Evolutionary conservation across 2,329 filamentous ascomycete genomes (phyloP).

Genomic region (Colletotrichum scovillei): DNA sequence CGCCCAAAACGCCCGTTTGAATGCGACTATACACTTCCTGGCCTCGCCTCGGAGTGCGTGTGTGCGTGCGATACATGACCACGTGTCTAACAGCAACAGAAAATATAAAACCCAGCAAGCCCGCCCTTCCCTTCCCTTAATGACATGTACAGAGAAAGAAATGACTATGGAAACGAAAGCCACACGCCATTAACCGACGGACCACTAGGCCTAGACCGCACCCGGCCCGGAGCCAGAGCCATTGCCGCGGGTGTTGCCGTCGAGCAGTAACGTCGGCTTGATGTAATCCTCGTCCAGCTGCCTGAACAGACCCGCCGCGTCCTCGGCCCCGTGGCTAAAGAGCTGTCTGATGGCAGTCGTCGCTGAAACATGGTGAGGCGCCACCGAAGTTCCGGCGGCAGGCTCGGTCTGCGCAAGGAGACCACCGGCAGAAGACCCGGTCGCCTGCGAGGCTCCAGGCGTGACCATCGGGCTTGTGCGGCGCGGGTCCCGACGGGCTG

Average conservation of each 20-base stretch:
- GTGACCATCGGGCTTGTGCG: constrained; percentile 52
- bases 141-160: constrained; percentile 11
- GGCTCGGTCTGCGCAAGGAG: constrained; percentile 37
- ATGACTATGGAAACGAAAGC: neutral
- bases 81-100: neutral
- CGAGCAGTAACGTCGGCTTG: constrained; percentile 89
- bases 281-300: constrained; percentile 97
- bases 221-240: constrained; percentile 25
- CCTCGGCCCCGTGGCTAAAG: constrained; percentile 76
- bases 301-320: constrained; percentile 89
- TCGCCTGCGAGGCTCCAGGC: constrained; percentile 27
- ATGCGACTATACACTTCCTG: constrained; percentile 18
- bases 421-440: constrained; percentile 26
- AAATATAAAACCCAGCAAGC: neutral
- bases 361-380: constrained; percentile 69
- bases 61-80: neutral
- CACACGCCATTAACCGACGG: neutral
- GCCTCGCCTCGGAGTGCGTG: constrained; percentile 13
- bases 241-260: constrained; percentile 56
- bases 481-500: constrained; percentile 59
- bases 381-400: constrained; percentile 28
- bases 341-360: constrained; percentile 83
- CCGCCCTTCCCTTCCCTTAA: neutral
- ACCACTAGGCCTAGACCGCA: neutral
- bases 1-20: constrained; percentile 23